phyloP scores from a whole-genome alignment of 768 basidiomycete species.

The Auricularia cornea region DNA sequence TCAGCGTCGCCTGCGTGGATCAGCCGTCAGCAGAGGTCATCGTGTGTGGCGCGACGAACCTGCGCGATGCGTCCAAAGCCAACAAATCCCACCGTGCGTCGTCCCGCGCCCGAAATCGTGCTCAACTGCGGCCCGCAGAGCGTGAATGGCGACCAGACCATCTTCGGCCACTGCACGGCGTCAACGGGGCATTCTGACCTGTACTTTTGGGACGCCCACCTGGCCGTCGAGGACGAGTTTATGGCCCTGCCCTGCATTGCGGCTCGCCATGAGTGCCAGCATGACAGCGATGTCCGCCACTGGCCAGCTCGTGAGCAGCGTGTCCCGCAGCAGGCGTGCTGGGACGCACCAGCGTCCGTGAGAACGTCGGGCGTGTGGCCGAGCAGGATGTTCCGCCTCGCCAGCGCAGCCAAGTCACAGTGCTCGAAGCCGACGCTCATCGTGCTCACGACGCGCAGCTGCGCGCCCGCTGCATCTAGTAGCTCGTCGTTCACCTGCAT shows the following conservation, averaged over 20 bases:
- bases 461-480: conserved; percentile 65
- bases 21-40: neutral
- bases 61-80: conserved; percentile 92
- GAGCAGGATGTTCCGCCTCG: conserved; percentile 54
- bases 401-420: conserved; percentile 52
- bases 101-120: conserved; percentile 29
- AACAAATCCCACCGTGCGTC: conserved; percentile 76
- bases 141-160: conserved; percentile 73
- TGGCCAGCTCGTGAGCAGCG: conserved; percentile 20
- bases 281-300: conserved; percentile 88
- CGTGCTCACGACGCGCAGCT: conserved; percentile 77
- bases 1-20: conserved; percentile 50
- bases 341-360: conserved; percentile 67
- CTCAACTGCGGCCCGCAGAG: conserved; percentile 70
- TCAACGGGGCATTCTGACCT: neutral
- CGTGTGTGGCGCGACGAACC: neutral
- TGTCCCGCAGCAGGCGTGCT: neutral
- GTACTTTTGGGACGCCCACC: conserved; percentile 30
- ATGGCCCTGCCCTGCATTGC: conserved; percentile 63
- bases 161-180: conserved; percentile 60
- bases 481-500: conserved; percentile 65
- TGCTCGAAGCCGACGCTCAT: conserved; percentile 95
- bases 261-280: conserved; percentile 87
- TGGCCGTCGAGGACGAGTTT: conserved; percentile 59
- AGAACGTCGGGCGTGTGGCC: conserved; percentile 94